These are phyloP conservation scores for Cryptococcus depauperatus DNA, from an alignment of 1,284 basidiomycete species.

Conservation along the genomic window DNA sequence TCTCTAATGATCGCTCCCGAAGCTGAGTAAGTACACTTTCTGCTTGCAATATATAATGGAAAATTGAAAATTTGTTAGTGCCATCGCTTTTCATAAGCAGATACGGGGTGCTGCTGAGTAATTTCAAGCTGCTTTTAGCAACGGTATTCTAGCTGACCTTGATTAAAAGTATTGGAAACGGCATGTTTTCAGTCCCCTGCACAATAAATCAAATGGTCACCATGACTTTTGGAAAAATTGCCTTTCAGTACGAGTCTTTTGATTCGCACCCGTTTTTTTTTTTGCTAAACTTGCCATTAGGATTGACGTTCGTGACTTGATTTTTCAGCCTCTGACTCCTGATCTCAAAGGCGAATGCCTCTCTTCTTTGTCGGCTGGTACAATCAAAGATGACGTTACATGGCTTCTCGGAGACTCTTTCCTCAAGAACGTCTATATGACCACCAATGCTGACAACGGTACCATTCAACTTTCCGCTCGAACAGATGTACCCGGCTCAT, in stretches of 20 bases:
- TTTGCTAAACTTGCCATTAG: neutral
- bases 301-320: constrained; percentile 51
- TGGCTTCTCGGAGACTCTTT: constrained; percentile 53
- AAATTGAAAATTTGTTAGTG: constrained; percentile 33
- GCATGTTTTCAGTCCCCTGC: constrained; percentile 70
- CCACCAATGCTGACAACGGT: constrained; percentile 15
- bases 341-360: constrained; percentile 62
- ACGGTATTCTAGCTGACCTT: neutral
- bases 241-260: constrained; percentile 18
- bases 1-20: constrained; percentile 44
- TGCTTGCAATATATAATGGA: neutral
- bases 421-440: constrained; percentile 27
- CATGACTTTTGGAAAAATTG: constrained; percentile 55
- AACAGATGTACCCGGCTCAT: constrained; percentile 13
- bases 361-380: constrained; percentile 62
- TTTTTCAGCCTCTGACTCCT: constrained; percentile 57
- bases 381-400: constrained; percentile 54
- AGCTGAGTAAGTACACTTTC: constrained; percentile 15
- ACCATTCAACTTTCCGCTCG: constrained; percentile 19
- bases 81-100: constrained; percentile 52
- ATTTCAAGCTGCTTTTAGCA: neutral
- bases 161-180: constrained; percentile 52
- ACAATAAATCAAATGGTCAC: constrained; percentile 58
- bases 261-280: neutral
- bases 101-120: constrained; percentile 54